These are phyloP conservation scores for Syzygium aromaticum DNA, from an alignment of 345 rosid species.

Conservation along the genomic window DNA sequence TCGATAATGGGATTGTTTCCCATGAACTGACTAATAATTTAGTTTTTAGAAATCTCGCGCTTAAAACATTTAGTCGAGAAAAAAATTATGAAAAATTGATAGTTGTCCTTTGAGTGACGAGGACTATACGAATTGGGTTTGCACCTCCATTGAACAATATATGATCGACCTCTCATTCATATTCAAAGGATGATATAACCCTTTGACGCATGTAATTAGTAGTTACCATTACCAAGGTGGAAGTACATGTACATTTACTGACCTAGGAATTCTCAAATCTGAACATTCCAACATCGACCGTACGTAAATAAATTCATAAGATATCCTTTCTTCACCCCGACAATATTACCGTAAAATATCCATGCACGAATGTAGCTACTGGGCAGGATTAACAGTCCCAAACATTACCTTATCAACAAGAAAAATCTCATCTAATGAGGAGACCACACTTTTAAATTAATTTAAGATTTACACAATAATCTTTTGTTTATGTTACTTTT, in stretches of 20 bases:
- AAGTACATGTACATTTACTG: neutral
- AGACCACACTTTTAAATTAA: neutral
- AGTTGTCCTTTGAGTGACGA: neutral
- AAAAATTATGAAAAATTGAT: neutral
- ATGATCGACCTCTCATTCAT: neutral
- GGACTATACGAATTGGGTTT: neutral
- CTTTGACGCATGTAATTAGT: neutral
- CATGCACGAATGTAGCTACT: neutral
- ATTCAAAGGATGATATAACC: neutral
- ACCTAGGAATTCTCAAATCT: neutral
- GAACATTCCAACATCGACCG: neutral
- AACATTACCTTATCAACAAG: too few relatives aligned
- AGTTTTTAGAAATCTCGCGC: neutral
- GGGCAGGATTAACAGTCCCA: too few relatives aligned
- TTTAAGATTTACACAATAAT: neutral
- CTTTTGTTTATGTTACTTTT: neutral
- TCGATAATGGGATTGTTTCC: neutral
- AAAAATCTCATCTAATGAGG: neutral
- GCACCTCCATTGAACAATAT: neutral
- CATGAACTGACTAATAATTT: neutral
- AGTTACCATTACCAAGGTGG: neutral
- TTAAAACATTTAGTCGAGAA: neutral
- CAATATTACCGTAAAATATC: neutral
- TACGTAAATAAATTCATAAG: neutral
- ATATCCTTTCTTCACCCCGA: neutral